Evolutionary conservation across 371 early-diverging fungal genomes (phyloP), one percentile per base, ranked within the genome.

Genomic region (Mucor irregularis): DNA sequence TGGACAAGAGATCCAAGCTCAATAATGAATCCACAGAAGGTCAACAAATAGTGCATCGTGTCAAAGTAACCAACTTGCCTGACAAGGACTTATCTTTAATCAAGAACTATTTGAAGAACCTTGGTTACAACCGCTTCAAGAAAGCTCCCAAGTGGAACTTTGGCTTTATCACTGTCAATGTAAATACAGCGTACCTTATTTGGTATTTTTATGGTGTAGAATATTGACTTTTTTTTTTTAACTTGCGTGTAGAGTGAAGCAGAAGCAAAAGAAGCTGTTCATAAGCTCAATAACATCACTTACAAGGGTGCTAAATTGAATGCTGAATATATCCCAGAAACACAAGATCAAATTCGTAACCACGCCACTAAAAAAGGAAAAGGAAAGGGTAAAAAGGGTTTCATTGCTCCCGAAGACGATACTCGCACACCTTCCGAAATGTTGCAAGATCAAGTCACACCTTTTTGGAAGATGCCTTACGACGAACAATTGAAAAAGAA

Each of bases 381-480:
- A 50, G 47, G 43, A 63, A 51, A 28, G 61, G 57, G 43, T 3
- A 40, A 48, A 53, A 58, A 19, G 4, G 33, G 5, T 9, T 8
- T 24, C 4, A 35, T 45, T 30, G 25, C 42, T 25, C 59, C 52
- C 16, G 76, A 74, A 38, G 55, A 61, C 13, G 82, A 84, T 46
- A 53, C 67, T 14, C 68, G 81, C 39, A 73, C 86, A 8, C 83
- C 83, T 16, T 64, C 73, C 29, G 87, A 91, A 64, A 69, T 67
- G 26, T 67, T 91, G 24, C 80, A 82, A 11, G 88, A 87, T 68
- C 89, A 90, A 74, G 85, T 88, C n/a, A 88, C 89, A 5, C 89
- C 90, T 19, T 59, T 88, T 30, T 79, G 83, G 76, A 61, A 73
- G 38, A 25, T 73, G 7, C 47, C 69, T 5, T 83, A 82, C 53